These are phyloP conservation scores for Fusarium protoensiforme DNA, from an alignment of 2,329 filamentous ascomycete species.

Conservation along the genomic window DNA sequence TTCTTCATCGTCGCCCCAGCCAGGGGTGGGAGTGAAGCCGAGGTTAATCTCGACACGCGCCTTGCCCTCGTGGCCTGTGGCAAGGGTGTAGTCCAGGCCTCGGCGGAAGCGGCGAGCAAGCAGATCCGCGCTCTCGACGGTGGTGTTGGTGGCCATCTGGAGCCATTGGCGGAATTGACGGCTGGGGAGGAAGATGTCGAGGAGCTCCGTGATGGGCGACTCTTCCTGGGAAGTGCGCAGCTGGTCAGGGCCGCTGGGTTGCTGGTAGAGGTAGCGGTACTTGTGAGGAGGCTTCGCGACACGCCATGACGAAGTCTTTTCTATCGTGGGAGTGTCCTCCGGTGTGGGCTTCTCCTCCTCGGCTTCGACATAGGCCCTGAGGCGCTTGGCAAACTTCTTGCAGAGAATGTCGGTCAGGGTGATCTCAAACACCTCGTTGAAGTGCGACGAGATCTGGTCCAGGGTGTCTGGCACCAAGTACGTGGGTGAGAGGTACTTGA, in stretches of 20 bases:
- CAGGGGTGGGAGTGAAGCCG: slow-evolving; percentile 83
- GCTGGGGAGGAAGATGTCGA: slow-evolving; percentile 86
- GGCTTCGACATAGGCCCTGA: slow-evolving; percentile 77
- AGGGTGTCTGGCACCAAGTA: slow-evolving; percentile 94
- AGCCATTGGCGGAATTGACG: slow-evolving; percentile 91
- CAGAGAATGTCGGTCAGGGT: slow-evolving; percentile 83
- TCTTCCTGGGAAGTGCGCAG: slow-evolving; percentile 52
- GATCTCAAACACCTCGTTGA: slow-evolving; percentile 85
- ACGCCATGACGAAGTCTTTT: slow-evolving; percentile 71
- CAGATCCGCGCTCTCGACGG: slow-evolving; percentile 78
- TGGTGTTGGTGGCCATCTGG: slow-evolving; percentile 80
- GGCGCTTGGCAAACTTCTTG: slow-evolving; percentile 77
- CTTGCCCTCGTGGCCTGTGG: slow-evolving; percentile 82
- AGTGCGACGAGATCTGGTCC: slow-evolving; percentile 82
- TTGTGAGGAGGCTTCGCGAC: slow-evolving; percentile 93
- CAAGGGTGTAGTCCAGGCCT: slow-evolving; percentile 91
- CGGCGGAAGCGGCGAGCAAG: slow-evolving; percentile 88
- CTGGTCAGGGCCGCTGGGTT: slow-evolving; percentile 58
- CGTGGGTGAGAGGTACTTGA: slow-evolving; percentile 88
- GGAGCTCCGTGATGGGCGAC: slow-evolving; percentile 78
- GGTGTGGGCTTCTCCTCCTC: slow-evolving; percentile 66
- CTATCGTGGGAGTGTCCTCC: slow-evolving; percentile 64
- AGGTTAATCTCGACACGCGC: slow-evolving; percentile 89
- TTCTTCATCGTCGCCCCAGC: slow-evolving; percentile 80
- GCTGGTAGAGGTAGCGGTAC: slow-evolving; percentile 88